Conservation (phyloP, 177 flowering plant species). For the Tripterygium wilfordii region DNA sequence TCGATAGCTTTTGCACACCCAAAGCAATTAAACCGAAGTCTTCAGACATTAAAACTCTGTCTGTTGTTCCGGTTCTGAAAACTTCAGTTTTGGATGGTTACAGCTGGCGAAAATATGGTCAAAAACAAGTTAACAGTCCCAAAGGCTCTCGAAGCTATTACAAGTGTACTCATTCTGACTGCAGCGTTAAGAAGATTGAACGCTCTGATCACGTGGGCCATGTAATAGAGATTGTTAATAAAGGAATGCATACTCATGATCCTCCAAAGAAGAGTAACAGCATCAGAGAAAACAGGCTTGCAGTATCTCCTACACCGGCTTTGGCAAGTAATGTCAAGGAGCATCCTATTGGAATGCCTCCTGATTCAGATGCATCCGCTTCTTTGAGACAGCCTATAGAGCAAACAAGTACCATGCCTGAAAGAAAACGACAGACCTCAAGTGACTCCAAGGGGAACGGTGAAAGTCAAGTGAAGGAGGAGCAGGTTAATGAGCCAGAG, state of each 20-base stretch:
- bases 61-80: conserved; percentile 28
- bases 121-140: conserved; percentile 81
- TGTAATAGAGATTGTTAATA: conserved; percentile 59
- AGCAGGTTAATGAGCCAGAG: conserved; percentile 32
- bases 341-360: conserved; percentile 18
- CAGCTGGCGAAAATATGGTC: conserved; percentile 96
- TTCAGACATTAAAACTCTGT: conserved; percentile 15
- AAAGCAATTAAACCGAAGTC: conserved; percentile 25
- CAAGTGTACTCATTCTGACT: conserved; percentile 67
- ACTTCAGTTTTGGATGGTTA: conserved; percentile 64
- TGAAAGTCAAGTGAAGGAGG: conserved; percentile 26
- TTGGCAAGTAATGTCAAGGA: conserved; percentile 14
- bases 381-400: conserved; percentile 24
- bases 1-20: conserved; percentile 9
- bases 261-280: conserved; percentile 54
- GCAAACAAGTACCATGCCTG: conserved; percentile 13
- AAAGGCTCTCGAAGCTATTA: conserved; percentile 81
- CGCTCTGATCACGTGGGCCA: conserved; percentile 44
- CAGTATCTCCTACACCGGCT: conserved; percentile 20
- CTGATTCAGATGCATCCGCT: conserved; percentile 26
- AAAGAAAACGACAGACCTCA: conserved; percentile 25
- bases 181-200: conserved; percentile 78
- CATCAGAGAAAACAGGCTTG: conserved; percentile 28
- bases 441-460: conserved; percentile 17
- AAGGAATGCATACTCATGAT: conserved; percentile 75